Evolutionary conservation across 2,329 filamentous ascomycete species (phyloP).

Genomic region (Xylariaceae sp.): DNA sequence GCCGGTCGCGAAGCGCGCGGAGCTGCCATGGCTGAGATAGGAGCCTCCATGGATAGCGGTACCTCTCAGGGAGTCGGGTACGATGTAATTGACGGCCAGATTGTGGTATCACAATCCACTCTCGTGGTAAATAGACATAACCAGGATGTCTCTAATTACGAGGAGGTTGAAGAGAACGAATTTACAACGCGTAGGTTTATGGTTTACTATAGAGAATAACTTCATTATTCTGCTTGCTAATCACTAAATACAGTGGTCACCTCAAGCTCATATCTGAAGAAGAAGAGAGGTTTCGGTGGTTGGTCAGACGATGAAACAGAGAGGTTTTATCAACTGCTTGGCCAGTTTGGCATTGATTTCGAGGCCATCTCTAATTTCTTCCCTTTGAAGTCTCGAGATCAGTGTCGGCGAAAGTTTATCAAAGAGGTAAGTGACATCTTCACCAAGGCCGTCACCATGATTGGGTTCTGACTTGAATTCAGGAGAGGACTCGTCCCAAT

Average conservation of each 20-base stretch:
- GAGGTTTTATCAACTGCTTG: constrained; percentile 69
- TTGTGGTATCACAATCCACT: constrained; percentile 66
- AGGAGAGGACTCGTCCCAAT: constrained; percentile 60
- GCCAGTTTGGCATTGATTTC: constrained; percentile 80
- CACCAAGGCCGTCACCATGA: neutral
- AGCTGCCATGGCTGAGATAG: constrained; percentile 16
- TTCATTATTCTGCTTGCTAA: too few relatives aligned
- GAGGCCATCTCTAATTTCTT: constrained; percentile 76
- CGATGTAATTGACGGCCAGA: constrained; percentile 66
- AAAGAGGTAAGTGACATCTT: constrained; percentile 46
- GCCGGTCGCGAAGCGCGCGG: constrained; percentile 23
- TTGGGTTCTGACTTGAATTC: neutral
- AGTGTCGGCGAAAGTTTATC: constrained; percentile 80
- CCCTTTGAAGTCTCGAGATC: constrained; percentile 63
- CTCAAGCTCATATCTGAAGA: constrained; percentile 63
- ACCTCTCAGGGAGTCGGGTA: constrained; percentile 30
- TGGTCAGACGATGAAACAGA: constrained; percentile 73
- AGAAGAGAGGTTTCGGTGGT: constrained; percentile 55
- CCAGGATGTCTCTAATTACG: constrained; percentile 44
- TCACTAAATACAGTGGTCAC: constrained; percentile 42
- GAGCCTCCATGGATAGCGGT: constrained; percentile 23
- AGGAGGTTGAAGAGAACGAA: constrained; percentile 72
- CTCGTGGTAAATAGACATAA: constrained; percentile 65
- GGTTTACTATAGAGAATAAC: neutral
- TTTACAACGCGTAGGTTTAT: constrained; percentile 53